A percentile compares a stretch with the other conserved stretches of the same genome.
Conservation (phyloP, 2,329 filamentous ascomycete species). For the Neopestalotiopsis sp. region DNA sequence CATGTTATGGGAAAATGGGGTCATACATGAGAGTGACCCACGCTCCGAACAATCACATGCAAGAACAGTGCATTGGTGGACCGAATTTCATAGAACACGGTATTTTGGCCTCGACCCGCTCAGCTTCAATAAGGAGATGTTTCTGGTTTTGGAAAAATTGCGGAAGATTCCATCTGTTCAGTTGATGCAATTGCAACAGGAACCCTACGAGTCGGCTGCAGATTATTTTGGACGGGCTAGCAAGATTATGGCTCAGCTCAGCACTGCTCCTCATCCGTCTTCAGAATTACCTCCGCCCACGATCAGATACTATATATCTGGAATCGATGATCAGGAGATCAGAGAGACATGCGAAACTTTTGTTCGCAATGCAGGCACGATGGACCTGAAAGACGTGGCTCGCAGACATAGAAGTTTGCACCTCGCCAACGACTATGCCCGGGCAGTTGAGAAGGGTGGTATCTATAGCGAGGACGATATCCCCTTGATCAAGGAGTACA, state of each 20-base stretch:
- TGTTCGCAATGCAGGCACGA: slow-evolving; percentile 26
- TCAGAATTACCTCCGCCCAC: slow-evolving; percentile 26
- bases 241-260: slow-evolving; percentile 45
- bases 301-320: slow-evolving; percentile 53
- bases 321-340: slow-evolving; percentile 54
- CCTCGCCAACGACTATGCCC: slow-evolving; percentile 61
- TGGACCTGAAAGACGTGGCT: slow-evolving; percentile 47
- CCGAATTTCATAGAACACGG: slow-evolving; percentile 44
- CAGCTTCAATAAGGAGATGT: slow-evolving; percentile 58
- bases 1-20: slow-evolving; percentile 48
- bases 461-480: slow-evolving; percentile 47
- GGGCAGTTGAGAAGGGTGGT: slow-evolving; percentile 52
- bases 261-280: slow-evolving; percentile 29
- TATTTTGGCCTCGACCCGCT: slow-evolving; percentile 53
- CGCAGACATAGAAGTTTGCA: slow-evolving; percentile 61
- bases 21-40: slow-evolving; percentile 40
- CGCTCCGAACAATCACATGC: slow-evolving; percentile 43
- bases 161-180: slow-evolving; percentile 59
- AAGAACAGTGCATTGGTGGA: slow-evolving; percentile 51
- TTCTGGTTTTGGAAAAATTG: slow-evolving; percentile 52
- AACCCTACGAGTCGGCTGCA: slow-evolving; percentile 54
- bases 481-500: slow-evolving; percentile 51
- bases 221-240: slow-evolving; percentile 54
- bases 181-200: slow-evolving; percentile 59
- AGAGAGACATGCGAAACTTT: slow-evolving; percentile 48